Percentiles rank a stretch among this genome's conserved stretches.
These are phyloP conservation scores for Onygena corvina DNA, from an alignment of 2,329 filamentous ascomycete species.

Conservation along the genomic window DNA sequence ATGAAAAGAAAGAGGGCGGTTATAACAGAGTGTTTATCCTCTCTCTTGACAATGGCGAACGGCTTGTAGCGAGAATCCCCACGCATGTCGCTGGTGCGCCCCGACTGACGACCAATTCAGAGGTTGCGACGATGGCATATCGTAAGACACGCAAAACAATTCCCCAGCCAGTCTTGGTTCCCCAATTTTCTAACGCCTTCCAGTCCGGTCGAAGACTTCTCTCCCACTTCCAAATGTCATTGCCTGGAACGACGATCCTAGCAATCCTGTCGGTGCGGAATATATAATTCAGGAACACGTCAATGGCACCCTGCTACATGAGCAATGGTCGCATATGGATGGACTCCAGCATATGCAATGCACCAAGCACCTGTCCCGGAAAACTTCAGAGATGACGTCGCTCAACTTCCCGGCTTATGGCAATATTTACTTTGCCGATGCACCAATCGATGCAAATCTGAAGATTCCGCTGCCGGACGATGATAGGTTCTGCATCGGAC, in stretches of 20 bases:
- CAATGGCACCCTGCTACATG: constrained; percentile 16
- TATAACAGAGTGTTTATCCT: constrained; percentile 26
- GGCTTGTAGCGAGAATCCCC: constrained; percentile 16
- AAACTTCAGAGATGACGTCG: constrained; percentile 23
- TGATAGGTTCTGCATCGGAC: constrained; percentile 26
- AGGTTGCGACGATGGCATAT: constrained; percentile 29
- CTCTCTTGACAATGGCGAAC: constrained; percentile 15
- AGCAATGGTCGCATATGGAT: constrained; percentile 21
- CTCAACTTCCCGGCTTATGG: constrained; percentile 31
- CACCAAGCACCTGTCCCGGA: constrained; percentile 22
- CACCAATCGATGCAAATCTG: constrained; percentile 15
- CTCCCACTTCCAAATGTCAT: constrained; percentile 15
- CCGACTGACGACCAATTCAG: constrained; percentile 23
- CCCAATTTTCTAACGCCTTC: not conserved
- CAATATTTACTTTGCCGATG: constrained; percentile 27
- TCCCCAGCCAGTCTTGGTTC: not conserved
- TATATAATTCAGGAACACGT: constrained; percentile 29
- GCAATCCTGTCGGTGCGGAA: constrained; percentile 25
- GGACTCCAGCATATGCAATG: constrained; percentile 25
- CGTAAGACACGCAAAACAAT: not conserved
- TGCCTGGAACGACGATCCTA: constrained; percentile 12
- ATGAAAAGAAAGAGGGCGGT: constrained; percentile 15
- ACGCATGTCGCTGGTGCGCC: constrained; percentile 14
- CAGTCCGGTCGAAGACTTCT: constrained; percentile 15
- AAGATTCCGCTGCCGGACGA: constrained; percentile 19